These are phyloP conservation scores for Microbotryum silenes-acaulis DNA, from an alignment of 1,284 basidiomycete species.

Conservation along the genomic window DNA sequence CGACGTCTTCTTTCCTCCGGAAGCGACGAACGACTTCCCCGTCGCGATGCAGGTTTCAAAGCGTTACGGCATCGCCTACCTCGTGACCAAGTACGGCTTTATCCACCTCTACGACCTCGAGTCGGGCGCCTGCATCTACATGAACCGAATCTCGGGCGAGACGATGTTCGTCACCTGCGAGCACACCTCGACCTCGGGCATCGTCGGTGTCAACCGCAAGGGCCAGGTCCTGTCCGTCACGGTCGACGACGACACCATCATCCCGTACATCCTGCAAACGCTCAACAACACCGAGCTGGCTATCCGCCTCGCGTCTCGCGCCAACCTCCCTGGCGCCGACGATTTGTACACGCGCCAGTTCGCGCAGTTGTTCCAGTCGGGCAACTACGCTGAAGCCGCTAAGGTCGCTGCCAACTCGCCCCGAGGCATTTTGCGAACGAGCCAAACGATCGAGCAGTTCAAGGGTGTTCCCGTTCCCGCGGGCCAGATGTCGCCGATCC, in stretches of 20 bases:
- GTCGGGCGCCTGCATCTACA: slow-evolving; percentile 97
- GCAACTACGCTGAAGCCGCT: slow-evolving; percentile 92
- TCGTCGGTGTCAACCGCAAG: slow-evolving; percentile 99
- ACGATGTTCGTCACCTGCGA: slow-evolving; percentile 99
- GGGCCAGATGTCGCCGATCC: slow-evolving; percentile 87
- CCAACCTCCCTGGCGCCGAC: slow-evolving; percentile 95
- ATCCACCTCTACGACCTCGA: slow-evolving; percentile 99
- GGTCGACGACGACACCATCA: slow-evolving; percentile 91
- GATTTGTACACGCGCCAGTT: slow-evolving; percentile 96
- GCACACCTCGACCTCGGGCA: slow-evolving; percentile 87
- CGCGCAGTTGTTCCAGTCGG: slow-evolving; percentile 80
- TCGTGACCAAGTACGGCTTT: slow-evolving; percentile 98
- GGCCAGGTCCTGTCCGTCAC: slow-evolving; percentile 93
- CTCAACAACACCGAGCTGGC: slow-evolving; percentile 97
- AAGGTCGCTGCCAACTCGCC: slow-evolving; percentile 98
- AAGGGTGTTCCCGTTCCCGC: slow-evolving; percentile 86
- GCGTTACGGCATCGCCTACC: slow-evolving; percentile 93
- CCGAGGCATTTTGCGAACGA: slow-evolving; percentile 87
- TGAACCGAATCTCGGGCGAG: slow-evolving; percentile 99
- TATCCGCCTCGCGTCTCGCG: slow-evolving; percentile 94
- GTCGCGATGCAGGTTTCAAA: slow-evolving; percentile 99
- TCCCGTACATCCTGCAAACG: slow-evolving; percentile 86
- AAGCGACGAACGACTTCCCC: slow-evolving; percentile 98
- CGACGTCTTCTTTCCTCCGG: slow-evolving; percentile 98
- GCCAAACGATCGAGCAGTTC: slow-evolving; percentile 95